Base-by-base conservation (phyloP, 768 basidiomycete species). In the Suillus bovinus region DNA sequence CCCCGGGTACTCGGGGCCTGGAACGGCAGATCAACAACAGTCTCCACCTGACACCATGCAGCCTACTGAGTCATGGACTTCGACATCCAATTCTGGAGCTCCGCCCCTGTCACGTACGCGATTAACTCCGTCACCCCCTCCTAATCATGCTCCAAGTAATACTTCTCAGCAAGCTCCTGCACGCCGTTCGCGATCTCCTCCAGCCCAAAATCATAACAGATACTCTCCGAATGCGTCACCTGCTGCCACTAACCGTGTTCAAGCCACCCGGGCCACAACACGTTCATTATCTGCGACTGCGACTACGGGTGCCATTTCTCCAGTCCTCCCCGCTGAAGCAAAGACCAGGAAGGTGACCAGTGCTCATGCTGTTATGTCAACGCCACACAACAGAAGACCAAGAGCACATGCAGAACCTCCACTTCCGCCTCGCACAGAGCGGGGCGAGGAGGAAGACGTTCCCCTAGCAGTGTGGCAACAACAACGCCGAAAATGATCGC, bases 391-490 rank as follows among this genome's bases (percentile, higher is more conserved):
- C 59, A 77, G 74, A 62, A 78, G 80, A 64, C 80, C 80, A 44
- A 78, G 78, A 67, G 77, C 78, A 33, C 76, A 78, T 57, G 79
- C 82, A 58, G 72, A 75, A n/a, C 61, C 67, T 24, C 42, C 68
- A 36, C n/a, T 69, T 66, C 41, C 68, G 72, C 31, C 70, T 53
- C 75, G 70, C 22, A 76, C 67, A 46, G 62, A 70, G 14, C 74
- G 71, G 55, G 66, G 74, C 31, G 89, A 91, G 69, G 91, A 93
- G 69, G 91, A 93, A 70, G 91, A 93, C 70, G 77, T 91, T 42
- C 91, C 91, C 22, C 78, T 94, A 54, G 90, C 92, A 22, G 74
- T 91, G 61, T 92, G 86, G 81, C 90, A 92, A 73, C 89, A 89
- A 69, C 90, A 88, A 70, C 86, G 84, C 67, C 80, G 86, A 56